Evolutionary conservation across 495 filamentous ascomycete species (phyloP).

Genomic region (Tricharina praecox): DNA sequence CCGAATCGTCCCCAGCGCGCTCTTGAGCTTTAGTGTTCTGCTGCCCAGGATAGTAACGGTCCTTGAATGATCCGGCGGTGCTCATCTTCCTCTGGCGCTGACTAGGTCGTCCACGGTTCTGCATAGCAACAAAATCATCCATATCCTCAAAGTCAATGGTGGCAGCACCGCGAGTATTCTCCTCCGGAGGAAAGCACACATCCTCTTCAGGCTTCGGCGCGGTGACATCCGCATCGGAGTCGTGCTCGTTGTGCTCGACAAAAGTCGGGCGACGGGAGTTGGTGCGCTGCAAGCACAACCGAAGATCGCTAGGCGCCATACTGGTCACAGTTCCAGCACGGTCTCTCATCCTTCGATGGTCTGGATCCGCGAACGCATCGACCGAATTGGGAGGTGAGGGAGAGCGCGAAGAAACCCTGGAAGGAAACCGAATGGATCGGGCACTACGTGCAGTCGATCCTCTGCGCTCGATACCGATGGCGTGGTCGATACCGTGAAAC

Average conservation of each 20-base stretch:
- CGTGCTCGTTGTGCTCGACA: slow-evolving; percentile 31
- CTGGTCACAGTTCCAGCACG: slow-evolving; percentile 30
- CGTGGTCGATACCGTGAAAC: slow-evolving; percentile 31
- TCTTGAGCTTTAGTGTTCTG: slow-evolving; percentile 6
- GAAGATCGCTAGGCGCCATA: slow-evolving; percentile 32
- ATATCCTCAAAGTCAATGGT: slow-evolving; percentile 28
- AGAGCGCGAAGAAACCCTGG: slow-evolving; percentile 48
- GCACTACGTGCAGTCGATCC: slow-evolving; percentile 29
- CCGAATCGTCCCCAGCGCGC: slow-evolving; percentile 24
- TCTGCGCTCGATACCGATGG: slow-evolving; percentile 24
- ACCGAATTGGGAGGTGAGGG: slow-evolving; percentile 90
- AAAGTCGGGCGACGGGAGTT: slow-evolving; percentile 33
- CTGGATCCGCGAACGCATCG: slow-evolving; percentile 79
- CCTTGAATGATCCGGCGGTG: slow-evolving; percentile 31
- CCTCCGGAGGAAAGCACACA: slow-evolving; percentile 63
- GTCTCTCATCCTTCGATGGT: slow-evolving; percentile 38
- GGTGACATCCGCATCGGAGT: slow-evolving; percentile 11
- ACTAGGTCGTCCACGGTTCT: slow-evolving; percentile 50
- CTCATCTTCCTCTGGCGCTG: slow-evolving; percentile 47
- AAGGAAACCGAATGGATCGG: slow-evolving; percentile 30
- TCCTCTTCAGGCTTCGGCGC: slow-evolving; percentile 51
- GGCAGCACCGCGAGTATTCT: slow-evolving; percentile 12
- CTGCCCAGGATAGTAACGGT: slow-evolving; percentile 8
- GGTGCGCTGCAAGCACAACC: slow-evolving; percentile 29
- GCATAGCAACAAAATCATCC: slow-evolving; percentile 28